phyloP scores from a whole-genome alignment of 139 green algal genomes.

The Asterochloris sp. region DNA sequence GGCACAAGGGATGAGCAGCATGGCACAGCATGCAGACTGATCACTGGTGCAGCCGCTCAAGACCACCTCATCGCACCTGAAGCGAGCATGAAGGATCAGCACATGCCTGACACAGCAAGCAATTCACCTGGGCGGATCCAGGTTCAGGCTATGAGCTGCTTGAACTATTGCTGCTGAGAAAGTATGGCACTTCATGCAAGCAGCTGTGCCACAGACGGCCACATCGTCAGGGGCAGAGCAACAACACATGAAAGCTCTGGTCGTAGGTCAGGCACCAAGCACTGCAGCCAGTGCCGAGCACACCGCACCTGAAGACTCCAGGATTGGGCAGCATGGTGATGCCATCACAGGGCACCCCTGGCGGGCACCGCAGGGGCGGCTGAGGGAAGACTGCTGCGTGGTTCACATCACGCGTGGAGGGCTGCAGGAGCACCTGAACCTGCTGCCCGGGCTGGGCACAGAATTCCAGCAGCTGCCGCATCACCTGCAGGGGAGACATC shows the following conservation, averaged over 20 bases:
- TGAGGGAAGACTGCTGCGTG: conserved; percentile 72
- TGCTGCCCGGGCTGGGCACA: neutral
- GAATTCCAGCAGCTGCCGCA: conserved; percentile 36
- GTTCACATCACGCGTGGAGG: conserved; percentile 70
- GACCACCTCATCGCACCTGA: too few relatives aligned
- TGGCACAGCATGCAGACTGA: too few relatives aligned
- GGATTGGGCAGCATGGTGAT: conserved; percentile 52
- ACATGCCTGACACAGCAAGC: too few relatives aligned
- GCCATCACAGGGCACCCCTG: conserved; percentile 10
- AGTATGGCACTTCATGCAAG: too few relatives aligned
- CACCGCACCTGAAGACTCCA: conserved; percentile 17
- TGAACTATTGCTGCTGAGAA: too few relatives aligned
- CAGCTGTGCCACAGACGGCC: too few relatives aligned
- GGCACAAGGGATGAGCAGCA: conserved; percentile 43
- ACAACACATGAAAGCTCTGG: too few relatives aligned
- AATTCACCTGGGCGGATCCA: too few relatives aligned
- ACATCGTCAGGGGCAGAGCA: too few relatives aligned
- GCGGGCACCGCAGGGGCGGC: conserved; percentile 39
- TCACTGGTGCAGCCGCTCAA: too few relatives aligned
- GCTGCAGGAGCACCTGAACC: conserved; percentile 68
- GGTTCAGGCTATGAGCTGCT: too few relatives aligned
- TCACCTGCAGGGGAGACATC: conserved; percentile 29
- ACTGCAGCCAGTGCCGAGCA: neutral
- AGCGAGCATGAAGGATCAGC: too few relatives aligned
- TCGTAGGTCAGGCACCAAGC: neutral